Percentiles rank a stretch among this genome's conserved stretches.
phyloP scores from a whole-genome alignment of 129 eudicot genomes.

The Artemisia tridentata region DNA sequence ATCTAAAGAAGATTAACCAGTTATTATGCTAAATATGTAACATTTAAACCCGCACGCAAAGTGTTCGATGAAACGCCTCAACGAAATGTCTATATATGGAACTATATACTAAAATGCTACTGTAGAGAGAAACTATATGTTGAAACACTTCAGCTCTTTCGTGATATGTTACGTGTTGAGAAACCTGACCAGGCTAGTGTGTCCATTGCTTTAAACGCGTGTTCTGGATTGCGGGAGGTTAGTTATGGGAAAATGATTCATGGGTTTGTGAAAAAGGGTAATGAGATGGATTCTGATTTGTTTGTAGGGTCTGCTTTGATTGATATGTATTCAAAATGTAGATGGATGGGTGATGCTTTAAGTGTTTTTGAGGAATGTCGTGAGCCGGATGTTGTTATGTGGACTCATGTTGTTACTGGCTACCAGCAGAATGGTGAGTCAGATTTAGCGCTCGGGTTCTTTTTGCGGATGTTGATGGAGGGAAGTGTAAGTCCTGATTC shows the following conservation, averaged over 20 bases:
- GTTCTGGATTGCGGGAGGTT: slow-evolving; percentile 38
- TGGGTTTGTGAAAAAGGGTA: slow-evolving; percentile 51
- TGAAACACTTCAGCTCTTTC: slow-evolving; percentile 45
- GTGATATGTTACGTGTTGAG: slow-evolving; percentile 29
- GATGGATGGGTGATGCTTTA: slow-evolving; percentile 40
- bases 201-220: slow-evolving; percentile 49
- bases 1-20: slow-evolving; percentile 31
- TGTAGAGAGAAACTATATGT: slow-evolving; percentile 40
- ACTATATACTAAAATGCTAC: slow-evolving; percentile 39
- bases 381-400: slow-evolving; percentile 58
- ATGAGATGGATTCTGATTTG: slow-evolving; percentile 33
- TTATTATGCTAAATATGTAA: slow-evolving; percentile 24
- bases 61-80: slow-evolving; percentile 63
- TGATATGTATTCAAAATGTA: slow-evolving; percentile 56
- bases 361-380: slow-evolving; percentile 49
- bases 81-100: slow-evolving; percentile 38
- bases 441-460: slow-evolving; percentile 35
- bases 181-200: slow-evolving; percentile 43
- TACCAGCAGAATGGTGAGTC: slow-evolving; percentile 49
- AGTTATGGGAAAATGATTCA: slow-evolving; percentile 52
- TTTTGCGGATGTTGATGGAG: slow-evolving; percentile 37
- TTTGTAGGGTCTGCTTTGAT: slow-evolving; percentile 64
- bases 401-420: slow-evolving; percentile 58
- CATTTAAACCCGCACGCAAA: slow-evolving; percentile 31
- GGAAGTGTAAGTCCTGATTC: slow-evolving; percentile 35